Conservation (phyloP, 331 rosid species). For the Spiraea crenata region DNA sequence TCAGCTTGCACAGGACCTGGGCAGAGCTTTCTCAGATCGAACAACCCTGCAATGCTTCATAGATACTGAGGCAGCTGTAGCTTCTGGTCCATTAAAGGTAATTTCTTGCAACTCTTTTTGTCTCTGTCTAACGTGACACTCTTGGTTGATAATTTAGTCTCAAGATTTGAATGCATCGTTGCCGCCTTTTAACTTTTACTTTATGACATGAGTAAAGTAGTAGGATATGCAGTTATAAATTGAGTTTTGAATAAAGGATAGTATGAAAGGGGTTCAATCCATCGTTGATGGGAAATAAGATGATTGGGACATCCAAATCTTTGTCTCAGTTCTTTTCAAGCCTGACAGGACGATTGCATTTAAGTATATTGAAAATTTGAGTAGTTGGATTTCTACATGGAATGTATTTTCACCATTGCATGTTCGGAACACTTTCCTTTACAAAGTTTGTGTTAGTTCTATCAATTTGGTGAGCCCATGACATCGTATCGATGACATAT, state of each 20-base stretch:
- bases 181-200: background rate
- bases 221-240: background rate
- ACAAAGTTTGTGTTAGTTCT: background rate
- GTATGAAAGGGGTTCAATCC: background rate
- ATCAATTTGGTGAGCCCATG: background rate
- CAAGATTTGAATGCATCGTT: background rate
- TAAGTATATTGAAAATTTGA: background rate
- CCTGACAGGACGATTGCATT: background rate
- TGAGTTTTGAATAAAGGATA: background rate
- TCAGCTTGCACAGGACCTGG: constrained; percentile 81
- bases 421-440: background rate
- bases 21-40: constrained; percentile 86
- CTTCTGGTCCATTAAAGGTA: constrained; percentile 69
- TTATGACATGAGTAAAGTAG: background rate
- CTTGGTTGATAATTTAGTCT: background rate
- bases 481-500: background rate
- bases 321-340: background rate
- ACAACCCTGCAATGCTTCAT: constrained; percentile 53
- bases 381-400: background rate
- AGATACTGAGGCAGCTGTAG: constrained; percentile 57
- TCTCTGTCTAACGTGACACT: background rate
- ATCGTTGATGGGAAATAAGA: background rate
- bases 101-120: background rate
- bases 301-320: too few species aligned
- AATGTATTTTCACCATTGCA: background rate